Percentiles rank a stretch among this genome's conserved stretches.
Conservation (phyloP, 2,329 filamentous ascomycete genomes). For the Penicillium nordicum region DNA sequence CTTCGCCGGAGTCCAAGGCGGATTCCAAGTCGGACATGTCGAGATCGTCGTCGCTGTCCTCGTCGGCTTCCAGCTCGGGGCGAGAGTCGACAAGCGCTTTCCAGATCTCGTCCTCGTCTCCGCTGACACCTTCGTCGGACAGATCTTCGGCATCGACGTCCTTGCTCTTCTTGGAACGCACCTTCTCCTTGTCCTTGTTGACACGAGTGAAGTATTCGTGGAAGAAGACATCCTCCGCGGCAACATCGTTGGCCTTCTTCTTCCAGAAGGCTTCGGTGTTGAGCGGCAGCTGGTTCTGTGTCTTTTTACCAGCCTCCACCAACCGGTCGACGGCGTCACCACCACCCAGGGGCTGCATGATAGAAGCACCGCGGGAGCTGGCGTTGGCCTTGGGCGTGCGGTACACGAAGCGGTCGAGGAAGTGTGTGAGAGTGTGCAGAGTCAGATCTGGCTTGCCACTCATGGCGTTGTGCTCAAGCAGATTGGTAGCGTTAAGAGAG, state of each 20-base stretch:
- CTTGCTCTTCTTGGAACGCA: slow-evolving; percentile 55
- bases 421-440: slow-evolving; percentile 87
- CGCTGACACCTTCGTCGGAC: slow-evolving; percentile 53
- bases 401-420: slow-evolving; percentile 98
- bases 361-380: slow-evolving; percentile 71
- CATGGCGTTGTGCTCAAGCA: slow-evolving; percentile 67
- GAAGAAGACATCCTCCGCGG: slow-evolving; percentile 94
- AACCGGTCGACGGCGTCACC: slow-evolving; percentile 59
- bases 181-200: slow-evolving; percentile 55
- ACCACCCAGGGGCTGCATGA: slow-evolving; percentile 89
- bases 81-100: slow-evolving; percentile 78
- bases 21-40: slow-evolving; percentile 55
- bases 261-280: slow-evolving; percentile 91
- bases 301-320: slow-evolving; percentile 56
- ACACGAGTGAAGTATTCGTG: slow-evolving; percentile 88
- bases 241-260: slow-evolving; percentile 81
- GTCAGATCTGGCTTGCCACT: slow-evolving; percentile 86
- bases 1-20: slow-evolving; percentile 46
- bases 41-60: slow-evolving; percentile 57
- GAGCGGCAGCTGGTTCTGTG: slow-evolving; percentile 60
- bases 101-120: slow-evolving; percentile 80
- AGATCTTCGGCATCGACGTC: slow-evolving; percentile 47
- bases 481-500: slow-evolving; percentile 70
- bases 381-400: slow-evolving; percentile 74
- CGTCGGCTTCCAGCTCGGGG: slow-evolving; percentile 68